Percentiles rank a stretch among this genome's conserved stretches.
Evolutionary conservation across 495 filamentous ascomycete species (phyloP).

Genomic region (Penicillium simplicissimum): DNA sequence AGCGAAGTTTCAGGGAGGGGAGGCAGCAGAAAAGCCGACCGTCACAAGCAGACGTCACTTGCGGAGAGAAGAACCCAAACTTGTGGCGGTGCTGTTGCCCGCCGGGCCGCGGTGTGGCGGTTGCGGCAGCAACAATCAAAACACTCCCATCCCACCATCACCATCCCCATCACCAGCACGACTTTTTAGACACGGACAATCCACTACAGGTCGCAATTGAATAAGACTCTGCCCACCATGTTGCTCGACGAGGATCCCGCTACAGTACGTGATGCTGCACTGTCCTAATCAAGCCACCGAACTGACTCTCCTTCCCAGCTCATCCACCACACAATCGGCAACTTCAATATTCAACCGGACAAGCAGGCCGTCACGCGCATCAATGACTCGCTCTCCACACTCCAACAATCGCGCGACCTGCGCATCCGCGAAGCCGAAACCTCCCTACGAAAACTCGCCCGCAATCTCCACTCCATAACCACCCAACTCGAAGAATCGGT

Average conservation of each 20-base stretch:
- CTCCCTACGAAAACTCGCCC: slow-evolving; percentile 71
- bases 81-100: slow-evolving; percentile 47
- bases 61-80: slow-evolving; percentile 26
- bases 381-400: slow-evolving; percentile 73
- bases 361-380: slow-evolving; percentile 84
- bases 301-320: slow-evolving; percentile 55
- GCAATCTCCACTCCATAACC: slow-evolving; percentile 66
- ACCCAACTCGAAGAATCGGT: slow-evolving; percentile 71
- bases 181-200: not conserved
- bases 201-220: not conserved
- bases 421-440: slow-evolving; percentile 71
- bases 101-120: slow-evolving; percentile 34
- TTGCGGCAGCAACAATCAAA: slow-evolving; percentile 52
- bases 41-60: slow-evolving; percentile 35
- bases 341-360: slow-evolving; percentile 93
- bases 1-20: slow-evolving; percentile 8
- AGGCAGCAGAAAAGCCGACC: not conserved
- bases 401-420: slow-evolving; percentile 75
- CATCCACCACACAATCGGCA: slow-evolving; percentile 83
- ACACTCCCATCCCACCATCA: slow-evolving; percentile 13
- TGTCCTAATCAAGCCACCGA: slow-evolving; percentile 1
- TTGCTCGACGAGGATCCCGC: slow-evolving; percentile 95
- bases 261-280: slow-evolving; percentile 54
- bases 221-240: slow-evolving; percentile 58
- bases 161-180: not conserved